Base-by-base conservation (phyloP, 1,139 yeast species). In the Scheffersomyces titani region DNA sequence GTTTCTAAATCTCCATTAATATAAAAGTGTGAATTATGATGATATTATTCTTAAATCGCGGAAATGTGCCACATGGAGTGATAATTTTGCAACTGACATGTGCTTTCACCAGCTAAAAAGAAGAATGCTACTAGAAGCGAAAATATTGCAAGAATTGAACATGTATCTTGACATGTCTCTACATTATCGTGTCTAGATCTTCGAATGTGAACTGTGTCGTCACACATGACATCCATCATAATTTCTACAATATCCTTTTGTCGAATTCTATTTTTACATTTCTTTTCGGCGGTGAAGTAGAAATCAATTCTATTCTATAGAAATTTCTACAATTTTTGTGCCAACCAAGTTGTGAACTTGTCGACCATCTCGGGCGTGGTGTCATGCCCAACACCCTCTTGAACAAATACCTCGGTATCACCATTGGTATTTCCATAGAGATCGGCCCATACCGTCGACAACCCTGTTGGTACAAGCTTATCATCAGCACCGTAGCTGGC, bases 401-500 rank as follows among this genome's bases (percentile, higher is more conserved):
- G 77, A 30, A 69, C 60, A 51, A 66, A 73, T 6, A 67, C 61
- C 19, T 65, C 73, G 9, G 75, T 59, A 30, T 57, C 61, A 3
- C 61, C 64, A 59, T 74, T 78, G 19, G 74, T 63, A 55, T 68
- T 70, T 49, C 61, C 59, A 62, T 70, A 77, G 56, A 71, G 56
- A 21, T 74, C 76, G 44, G 71, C 64, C 80, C 83, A 80, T 36
- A 71, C 64, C 22, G 62, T 63, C 13, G 79, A 67, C 50, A 78
- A 70, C 44, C 64, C 65, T 1, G 72, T 66, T 6, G 83, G 83
- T 2, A 78, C 83, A 57, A 75, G 64, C 4, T 62, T 66, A 57
- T 80, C 84, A 5, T 69, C 68, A 7, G 64, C 70, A 18, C 81
- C 82, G 61, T 73, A 78, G 24, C 71, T 54, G 2, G 82, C 82